These are phyloP conservation scores for Phaeosphaeriaceae sp. DNA, from an alignment of 2,329 filamentous ascomycete genomes.

Conservation along the genomic window DNA sequence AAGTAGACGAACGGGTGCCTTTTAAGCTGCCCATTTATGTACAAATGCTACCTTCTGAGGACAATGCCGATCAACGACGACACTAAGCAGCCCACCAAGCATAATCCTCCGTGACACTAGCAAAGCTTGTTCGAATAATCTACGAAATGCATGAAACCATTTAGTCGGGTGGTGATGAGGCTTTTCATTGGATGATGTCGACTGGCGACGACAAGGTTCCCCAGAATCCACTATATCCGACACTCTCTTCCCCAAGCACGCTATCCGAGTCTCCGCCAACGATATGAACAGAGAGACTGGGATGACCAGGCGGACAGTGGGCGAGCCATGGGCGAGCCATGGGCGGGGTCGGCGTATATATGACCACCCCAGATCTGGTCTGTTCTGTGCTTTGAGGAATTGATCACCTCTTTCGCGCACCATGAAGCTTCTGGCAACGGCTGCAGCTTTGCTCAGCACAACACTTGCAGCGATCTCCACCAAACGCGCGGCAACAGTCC, in stretches of 20 bases:
- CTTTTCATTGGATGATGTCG: not conserved
- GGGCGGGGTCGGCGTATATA: not conserved
- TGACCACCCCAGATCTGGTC: not conserved
- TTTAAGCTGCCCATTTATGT: too few species aligned
- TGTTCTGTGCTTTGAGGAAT: too few species aligned
- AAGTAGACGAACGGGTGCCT: too few species aligned
- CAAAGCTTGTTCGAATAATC: not conserved
- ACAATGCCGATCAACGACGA: not conserved
- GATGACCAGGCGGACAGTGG: not conserved
- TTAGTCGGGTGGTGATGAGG: not conserved
- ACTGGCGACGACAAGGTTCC: not conserved
- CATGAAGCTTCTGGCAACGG: not conserved
- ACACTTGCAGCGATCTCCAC: slow-evolving; percentile 1
- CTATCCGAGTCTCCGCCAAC: not conserved
- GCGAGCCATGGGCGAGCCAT: too few species aligned
- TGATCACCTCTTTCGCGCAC: not conserved
- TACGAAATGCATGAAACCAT: not conserved
- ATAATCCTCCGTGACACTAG: not conserved
- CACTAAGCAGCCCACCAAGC: not conserved
- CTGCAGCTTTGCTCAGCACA: not conserved
- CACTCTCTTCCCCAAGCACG: not conserved
- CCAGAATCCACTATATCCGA: not conserved
- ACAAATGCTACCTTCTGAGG: too few species aligned
- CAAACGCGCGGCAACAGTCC: slow-evolving; percentile 22
- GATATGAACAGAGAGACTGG: not conserved